These are phyloP conservation scores for Sphaerulina vaccinii DNA, from an alignment of 2,329 filamentous ascomycete genomes.

Conservation along the genomic window DNA sequence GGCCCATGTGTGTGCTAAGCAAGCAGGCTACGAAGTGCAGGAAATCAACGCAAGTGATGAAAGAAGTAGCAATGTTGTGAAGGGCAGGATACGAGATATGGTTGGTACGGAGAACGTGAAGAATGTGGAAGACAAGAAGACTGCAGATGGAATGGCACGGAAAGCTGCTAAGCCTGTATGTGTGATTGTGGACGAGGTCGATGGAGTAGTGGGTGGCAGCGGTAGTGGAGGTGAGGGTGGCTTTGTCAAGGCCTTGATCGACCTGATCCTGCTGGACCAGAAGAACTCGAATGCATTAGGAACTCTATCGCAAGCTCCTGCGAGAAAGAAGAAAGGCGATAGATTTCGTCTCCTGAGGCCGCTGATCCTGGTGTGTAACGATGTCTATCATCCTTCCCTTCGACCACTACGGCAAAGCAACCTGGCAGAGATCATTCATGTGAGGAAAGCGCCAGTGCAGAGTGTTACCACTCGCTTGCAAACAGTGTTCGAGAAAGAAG, in stretches of 20 bases:
- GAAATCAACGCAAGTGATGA: conserved; percentile 99
- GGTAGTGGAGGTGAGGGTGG: conserved; percentile 77
- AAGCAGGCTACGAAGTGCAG: conserved; percentile 93
- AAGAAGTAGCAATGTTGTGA: conserved; percentile 83
- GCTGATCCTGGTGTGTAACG: conserved; percentile 93
- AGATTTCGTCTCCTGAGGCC: conserved; percentile 84
- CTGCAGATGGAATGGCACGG: conserved; percentile 55
- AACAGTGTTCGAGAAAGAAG: conserved; percentile 82
- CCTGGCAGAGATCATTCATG: conserved; percentile 86
- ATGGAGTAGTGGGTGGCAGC: conserved; percentile 83
- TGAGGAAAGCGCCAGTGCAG: conserved; percentile 83
- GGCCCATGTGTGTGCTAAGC: conserved; percentile 90
- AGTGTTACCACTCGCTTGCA: conserved; percentile 81
- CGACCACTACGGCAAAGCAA: conserved; percentile 79
- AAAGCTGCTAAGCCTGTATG: conserved; percentile 85
- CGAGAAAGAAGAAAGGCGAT: conserved; percentile 68
- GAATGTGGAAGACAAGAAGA: conserved; percentile 58
- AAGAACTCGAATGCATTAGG: conserved; percentile 61
- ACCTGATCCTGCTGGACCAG: conserved; percentile 82
- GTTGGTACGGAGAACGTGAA: conserved; percentile 92
- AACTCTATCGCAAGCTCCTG: conserved; percentile 36
- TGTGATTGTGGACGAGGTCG: conserved; percentile 93
- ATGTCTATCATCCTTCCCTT: conserved; percentile 88
- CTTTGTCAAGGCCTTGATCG: conserved; percentile 91
- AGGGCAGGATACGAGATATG: conserved; percentile 84